Base-by-base conservation (phyloP, 2,329 filamentous ascomycete genomes). In the Trichocomaceae sp. region DNA sequence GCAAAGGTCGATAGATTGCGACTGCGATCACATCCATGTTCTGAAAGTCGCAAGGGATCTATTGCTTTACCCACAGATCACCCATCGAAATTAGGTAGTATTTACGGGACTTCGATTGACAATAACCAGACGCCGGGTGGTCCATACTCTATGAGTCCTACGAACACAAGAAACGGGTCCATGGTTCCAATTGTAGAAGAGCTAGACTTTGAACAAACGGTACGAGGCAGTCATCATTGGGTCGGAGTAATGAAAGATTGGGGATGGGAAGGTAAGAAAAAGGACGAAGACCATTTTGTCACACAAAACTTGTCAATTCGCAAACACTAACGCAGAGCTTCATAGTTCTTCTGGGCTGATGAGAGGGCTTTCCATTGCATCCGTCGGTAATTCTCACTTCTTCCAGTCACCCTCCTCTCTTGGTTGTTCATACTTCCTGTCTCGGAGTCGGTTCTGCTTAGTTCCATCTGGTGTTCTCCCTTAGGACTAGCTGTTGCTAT, bases 231-330 rank as follows among this genome's bases (percentile, higher is more conserved):
- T 46, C 69, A 85, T 63, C 85, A 88, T 68, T 88, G 85, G 85
- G 74, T 86, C 8, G 82, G 83, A 37, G 83, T 88, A 42, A 87
- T 87, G 85, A 80, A 79, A 58, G 84, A 87, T 61, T 86, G 83
- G 82, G 73, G 77, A n/a, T 88, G 85, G 84, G 84, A 87, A 77
- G 79, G 84, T 86, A 72, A 72, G 78, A 73, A 62, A 46, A 39
- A 9, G 10, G 26, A 10, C 45, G 42, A n/a, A 23, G 15, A 10
- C 35, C 15, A n/a, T 39, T 39, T 39, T 15, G 35, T 23, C 17
- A 17, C 35, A 41, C 39, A 42, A 54, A 8, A 53, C 47, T 33
- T 33, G 7, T 31, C 5, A n/a, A 13, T 42, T 31, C 41, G 29
- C 55, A 47, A 26, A 26, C 20, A 50, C 59, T 61, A 50, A 59